Base-by-base conservation (phyloP, 768 basidiomycete species). In the Suillus alpinus region DNA sequence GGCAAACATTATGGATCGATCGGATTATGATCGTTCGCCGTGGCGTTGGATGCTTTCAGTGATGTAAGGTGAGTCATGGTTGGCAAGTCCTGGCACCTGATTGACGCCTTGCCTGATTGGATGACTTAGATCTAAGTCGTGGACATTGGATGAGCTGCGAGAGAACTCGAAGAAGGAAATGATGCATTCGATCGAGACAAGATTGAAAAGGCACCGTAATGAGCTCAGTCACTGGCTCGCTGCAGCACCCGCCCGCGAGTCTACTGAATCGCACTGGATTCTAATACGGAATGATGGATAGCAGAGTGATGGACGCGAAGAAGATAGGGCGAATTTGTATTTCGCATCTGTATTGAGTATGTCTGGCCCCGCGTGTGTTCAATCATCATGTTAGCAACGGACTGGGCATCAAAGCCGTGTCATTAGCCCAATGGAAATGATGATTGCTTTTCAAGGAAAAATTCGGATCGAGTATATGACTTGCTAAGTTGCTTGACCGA, bases 91-190 rank as follows among this genome's bases (percentile, higher is more conserved):
- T 40, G 43, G 36, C 20, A 39, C 56, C 37, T 31, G 56, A 56
- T 57, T 57, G 36, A 34, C 20, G 32, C 23, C 31, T 61, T 56
- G 56, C 56, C 41, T 31, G 43, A 37, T 41, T 58, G 14, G 18
- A 26, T 57, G 56, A 44, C 55, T 40, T 50, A 55, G 31, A 56
- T 60, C 44, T 18, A 57, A 31, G 36, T 29, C 40, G 10, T 56
- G 26, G 60, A 58, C 60, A 61, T 32, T 36, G 36, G 10, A 61
- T 20, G 36, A 57, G 18, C 36, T 56, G 53, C 31, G 26, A 61
- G 43, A 37, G 60, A 61, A 61, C 37, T 57, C 43, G 60, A 60
- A 60, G 59, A 43, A 39, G 40, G 34, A 20, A 31, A 60, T 41
- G 56, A 39, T 32, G 32, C 6, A 32, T 50, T 50, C 5, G 31